Percentiles rank a stretch among this genome's conserved stretches.
Conservation (phyloP, 176 grass and related monocot species). For the Thinopyrum elongatum region DNA sequence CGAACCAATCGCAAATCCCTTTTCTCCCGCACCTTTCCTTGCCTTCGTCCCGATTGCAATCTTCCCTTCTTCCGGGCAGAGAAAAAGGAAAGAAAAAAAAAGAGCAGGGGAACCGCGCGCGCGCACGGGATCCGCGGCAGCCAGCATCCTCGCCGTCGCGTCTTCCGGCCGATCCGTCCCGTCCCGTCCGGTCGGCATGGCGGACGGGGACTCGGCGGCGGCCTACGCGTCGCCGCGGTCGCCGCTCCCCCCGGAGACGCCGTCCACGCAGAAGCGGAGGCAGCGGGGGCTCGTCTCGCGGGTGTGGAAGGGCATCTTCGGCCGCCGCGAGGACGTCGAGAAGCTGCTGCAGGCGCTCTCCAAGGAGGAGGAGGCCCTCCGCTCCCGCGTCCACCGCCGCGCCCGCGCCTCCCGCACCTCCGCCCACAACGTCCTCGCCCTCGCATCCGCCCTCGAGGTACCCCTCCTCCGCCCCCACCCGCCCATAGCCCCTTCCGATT, state of each 20-base stretch:
- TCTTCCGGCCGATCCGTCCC: too few relatives aligned
- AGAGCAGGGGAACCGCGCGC: background rate
- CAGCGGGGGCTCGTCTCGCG: constrained; percentile 62
- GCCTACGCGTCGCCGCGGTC: constrained; percentile 28
- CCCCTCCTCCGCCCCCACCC: background rate
- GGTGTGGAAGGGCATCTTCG: constrained; percentile 80
- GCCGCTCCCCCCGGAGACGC: constrained; percentile 27
- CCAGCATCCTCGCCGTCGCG: background rate
- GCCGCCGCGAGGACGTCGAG: constrained; percentile 70
- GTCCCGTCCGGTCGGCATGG: constrained; percentile 31
- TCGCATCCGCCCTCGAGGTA: constrained; percentile 77
- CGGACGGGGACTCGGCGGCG: constrained; percentile 38
- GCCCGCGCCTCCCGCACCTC: constrained; percentile 57
- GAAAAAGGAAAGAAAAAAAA: background rate
- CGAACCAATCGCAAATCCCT: background rate
- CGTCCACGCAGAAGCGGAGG: constrained; percentile 26
- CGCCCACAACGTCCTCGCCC: constrained; percentile 62
- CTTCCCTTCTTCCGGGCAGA: background rate
- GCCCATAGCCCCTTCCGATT: background rate
- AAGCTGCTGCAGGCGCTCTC: constrained; percentile 80
- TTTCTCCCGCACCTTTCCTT: background rate
- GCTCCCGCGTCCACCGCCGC: constrained; percentile 60
- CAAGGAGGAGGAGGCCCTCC: constrained; percentile 74
- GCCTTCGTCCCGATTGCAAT: background rate
- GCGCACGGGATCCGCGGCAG: background rate